A percentile compares a stretch with the other conserved stretches of the same genome.
Evolutionary conservation across 2,329 filamentous ascomycete species (phyloP).

Genomic region (Sclerotinia sclerotiorum): DNA sequence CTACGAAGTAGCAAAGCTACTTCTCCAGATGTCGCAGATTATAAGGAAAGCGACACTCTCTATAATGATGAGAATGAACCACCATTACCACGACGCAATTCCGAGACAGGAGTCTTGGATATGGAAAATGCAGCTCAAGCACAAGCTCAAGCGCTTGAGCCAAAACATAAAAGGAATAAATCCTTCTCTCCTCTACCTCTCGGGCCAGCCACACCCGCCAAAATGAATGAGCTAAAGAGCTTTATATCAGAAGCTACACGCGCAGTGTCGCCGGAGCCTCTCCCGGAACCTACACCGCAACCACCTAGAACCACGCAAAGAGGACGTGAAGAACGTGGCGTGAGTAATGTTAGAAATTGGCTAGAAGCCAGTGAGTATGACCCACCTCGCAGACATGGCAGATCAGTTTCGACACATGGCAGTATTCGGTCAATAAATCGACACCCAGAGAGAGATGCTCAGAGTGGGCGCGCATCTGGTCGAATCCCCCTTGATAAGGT

Average conservation of each 20-base stretch:
- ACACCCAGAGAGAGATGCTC: conserved; percentile 25
- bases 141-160: conserved; percentile 20
- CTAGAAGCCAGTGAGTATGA: conserved; percentile 28
- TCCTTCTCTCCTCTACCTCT: conserved; percentile 30
- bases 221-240: conserved; percentile 20
- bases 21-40: conserved; percentile 12
- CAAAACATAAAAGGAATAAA: conserved; percentile 29
- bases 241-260: conserved; percentile 27
- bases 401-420: conserved; percentile 36
- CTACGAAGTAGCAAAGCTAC: conserved; percentile 16
- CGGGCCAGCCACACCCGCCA: conserved; percentile 18
- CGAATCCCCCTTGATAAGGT: conserved; percentile 23
- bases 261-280: conserved; percentile 16
- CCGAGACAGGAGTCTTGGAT: conserved; percentile 39
- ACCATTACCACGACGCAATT: conserved; percentile 37
- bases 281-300: conserved; percentile 9
- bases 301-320: conserved; percentile 24
- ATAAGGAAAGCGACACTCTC: conserved; percentile 25
- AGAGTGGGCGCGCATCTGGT: conserved; percentile 16
- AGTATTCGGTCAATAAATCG: conserved; percentile 34
- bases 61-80: conserved; percentile 27
- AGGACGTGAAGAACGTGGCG: conserved; percentile 23
- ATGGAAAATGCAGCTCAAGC: conserved; percentile 26
- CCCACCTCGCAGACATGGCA: conserved; percentile 27
- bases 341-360: conserved; percentile 34